Percentiles rank a stretch among this genome's conserved stretches.
Conservation (phyloP, 148 eudicot species). For the Cornus kousa region DNA sequence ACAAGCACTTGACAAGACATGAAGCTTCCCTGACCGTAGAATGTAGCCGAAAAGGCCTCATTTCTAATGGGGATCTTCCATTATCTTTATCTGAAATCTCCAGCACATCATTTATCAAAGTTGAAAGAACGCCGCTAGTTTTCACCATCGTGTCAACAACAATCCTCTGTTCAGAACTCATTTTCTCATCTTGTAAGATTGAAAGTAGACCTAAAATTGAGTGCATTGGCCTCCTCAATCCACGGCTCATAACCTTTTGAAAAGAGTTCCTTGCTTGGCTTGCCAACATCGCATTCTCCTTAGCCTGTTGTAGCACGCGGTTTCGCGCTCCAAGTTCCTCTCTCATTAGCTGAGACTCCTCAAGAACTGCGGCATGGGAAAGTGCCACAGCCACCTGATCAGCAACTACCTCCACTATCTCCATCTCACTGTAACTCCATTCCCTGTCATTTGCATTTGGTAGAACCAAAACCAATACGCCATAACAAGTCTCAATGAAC, state of each 20-base stretch:
- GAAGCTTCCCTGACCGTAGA: conserved; percentile 63
- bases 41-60: conserved; percentile 55
- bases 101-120: conserved; percentile 68
- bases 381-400: conserved; percentile 96
- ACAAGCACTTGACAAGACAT: conserved; percentile 74
- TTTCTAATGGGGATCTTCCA: conserved; percentile 62
- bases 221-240: conserved; percentile 89
- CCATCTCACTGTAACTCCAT: conserved; percentile 63
- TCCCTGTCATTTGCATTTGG: conserved; percentile 39
- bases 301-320: conserved; percentile 66
- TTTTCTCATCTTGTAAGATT: conserved; percentile 53
- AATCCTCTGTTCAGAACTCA: conserved; percentile 43
- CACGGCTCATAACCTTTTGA: conserved; percentile 78
- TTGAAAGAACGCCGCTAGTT: conserved; percentile 64
- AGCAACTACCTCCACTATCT: conserved; percentile 75
- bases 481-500: conserved; percentile 70
- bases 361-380: conserved; percentile 84
- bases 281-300: conserved; percentile 74
- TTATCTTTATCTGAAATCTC: conserved; percentile 67
- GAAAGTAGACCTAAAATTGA: conserved; percentile 79
- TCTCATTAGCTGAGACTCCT: conserved; percentile 79
- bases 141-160: conserved; percentile 72
- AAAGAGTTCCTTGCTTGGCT: conserved; percentile 75
- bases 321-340: conserved; percentile 68
- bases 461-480: conserved; percentile 71